Evolutionary conservation across 2,329 filamentous ascomycete species (phyloP), one percentile per base, ranked within the genome.

Genomic region (Colletotrichum navitas): DNA sequence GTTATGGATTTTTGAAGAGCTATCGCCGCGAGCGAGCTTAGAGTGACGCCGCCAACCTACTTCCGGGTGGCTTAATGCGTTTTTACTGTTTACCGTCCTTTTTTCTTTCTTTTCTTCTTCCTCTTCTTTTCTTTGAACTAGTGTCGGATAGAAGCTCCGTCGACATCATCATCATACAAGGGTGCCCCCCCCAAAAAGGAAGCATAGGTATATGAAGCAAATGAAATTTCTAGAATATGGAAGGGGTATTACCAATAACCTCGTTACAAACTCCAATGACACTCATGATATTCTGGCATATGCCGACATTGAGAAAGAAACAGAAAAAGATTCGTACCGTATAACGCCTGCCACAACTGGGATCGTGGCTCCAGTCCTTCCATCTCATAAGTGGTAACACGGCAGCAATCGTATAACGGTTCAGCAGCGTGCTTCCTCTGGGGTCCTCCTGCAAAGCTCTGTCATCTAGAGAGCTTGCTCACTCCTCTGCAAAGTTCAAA

Each of bases 191-290:
- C 21, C 14, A 36, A 62, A 56, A 45, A 49, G 34, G 54, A n/a
- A 45, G 45, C 39, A 47, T 65, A 36, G 18, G 51, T 39, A 69
- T 69, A 60, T 39, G 47, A 61, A 72, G 65, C 69, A 69, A 69
- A 63, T 60, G 65, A 59, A 68, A 43, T 49, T 64, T 64, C 45
- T 72, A 72, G 69, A 72, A 68, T 54, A 56, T 54, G 65, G 39
- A 55, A 43, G 43, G 69, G 68, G 69, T 72, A 72, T 72, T 64
- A 34, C 41, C 24, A 29, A 60, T 34, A 56, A 55, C 66, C 41
- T 60, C 39, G 34, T 55, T 68, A 54, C 51, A 60, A 52, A 54
- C 61, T 61, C 64, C 43, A 63, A 63, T 18, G 52, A 68, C 45
- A 63, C 39, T 47, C 32, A 69, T 64, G 52, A 72, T 60, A 47